Conservation (phyloP, 225 moss, liverwort and hornwort genomes). For the Polytrichum commune region DNA sequence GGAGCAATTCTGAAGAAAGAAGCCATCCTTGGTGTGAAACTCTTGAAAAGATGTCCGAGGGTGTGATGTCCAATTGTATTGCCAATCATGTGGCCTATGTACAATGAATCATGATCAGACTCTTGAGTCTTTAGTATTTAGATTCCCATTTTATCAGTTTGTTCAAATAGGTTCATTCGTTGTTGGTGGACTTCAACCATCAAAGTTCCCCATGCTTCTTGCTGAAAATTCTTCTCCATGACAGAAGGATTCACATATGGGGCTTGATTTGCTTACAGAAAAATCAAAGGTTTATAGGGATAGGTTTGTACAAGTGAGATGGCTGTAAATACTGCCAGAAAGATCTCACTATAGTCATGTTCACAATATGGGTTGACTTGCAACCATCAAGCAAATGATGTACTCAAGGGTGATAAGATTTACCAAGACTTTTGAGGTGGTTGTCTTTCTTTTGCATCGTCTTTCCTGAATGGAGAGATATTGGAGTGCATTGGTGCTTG, state of each 20-base stretch:
- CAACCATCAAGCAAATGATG: background rate
- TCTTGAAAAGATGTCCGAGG: too few relatives aligned
- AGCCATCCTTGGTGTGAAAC: too few relatives aligned
- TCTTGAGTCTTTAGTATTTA: background rate
- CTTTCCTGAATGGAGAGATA: too few relatives aligned
- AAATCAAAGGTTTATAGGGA: background rate
- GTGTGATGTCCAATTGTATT: background rate
- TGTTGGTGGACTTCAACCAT: background rate
- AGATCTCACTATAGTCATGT: background rate
- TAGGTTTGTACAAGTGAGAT: slow-evolving; percentile 1
- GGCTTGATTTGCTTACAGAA: background rate
- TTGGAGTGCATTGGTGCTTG: too few relatives aligned
- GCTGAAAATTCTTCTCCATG: background rate
- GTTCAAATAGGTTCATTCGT: background rate
- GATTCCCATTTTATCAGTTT: background rate
- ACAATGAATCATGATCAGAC: background rate
- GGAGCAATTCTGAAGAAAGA: background rate
- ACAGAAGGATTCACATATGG: background rate
- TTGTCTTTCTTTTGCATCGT: too few relatives aligned
- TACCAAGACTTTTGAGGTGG: background rate
- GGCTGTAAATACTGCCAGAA: background rate
- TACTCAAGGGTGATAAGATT: background rate
- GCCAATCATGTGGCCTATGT: background rate
- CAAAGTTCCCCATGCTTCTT: background rate
- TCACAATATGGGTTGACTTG: background rate